Percentiles rank a stretch among this genome's conserved stretches.
phyloP scores from a whole-genome alignment of 1,284 basidiomycete species.

The Rhodotorula sp. region DNA sequence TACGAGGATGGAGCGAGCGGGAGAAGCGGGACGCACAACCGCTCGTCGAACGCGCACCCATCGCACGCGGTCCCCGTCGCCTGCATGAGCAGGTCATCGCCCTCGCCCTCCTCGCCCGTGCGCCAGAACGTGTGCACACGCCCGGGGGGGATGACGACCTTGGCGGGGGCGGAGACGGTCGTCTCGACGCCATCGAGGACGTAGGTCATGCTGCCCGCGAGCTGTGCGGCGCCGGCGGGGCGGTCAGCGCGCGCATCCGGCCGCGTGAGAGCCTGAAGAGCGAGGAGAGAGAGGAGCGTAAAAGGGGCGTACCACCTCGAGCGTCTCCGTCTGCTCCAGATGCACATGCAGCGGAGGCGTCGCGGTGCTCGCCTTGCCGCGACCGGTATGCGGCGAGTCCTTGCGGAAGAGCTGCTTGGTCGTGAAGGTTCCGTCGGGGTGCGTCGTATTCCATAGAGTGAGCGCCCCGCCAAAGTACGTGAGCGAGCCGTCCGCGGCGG shows the following conservation, averaged over 20 bases:
- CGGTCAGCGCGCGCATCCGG: not conserved
- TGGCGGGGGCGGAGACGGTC: not conserved
- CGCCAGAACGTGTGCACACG: not conserved
- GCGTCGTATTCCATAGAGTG: not conserved
- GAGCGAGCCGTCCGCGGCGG: not conserved
- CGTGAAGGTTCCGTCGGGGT: not conserved
- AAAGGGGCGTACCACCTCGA: not conserved
- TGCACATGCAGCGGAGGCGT: not conserved
- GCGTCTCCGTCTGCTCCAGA: not conserved
- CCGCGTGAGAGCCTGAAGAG: not conserved
- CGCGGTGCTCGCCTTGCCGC: not conserved
- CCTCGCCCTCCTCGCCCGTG: not conserved
- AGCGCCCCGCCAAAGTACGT: constrained; percentile 2
- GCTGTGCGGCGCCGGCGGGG: not conserved
- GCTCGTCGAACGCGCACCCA: not conserved
- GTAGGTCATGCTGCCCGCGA: not conserved
- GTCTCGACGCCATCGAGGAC: not conserved
- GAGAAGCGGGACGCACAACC: not conserved
- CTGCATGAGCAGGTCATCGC: not conserved
- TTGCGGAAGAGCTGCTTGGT: not conserved
- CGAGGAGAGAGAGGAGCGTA: not conserved
- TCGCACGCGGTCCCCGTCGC: not conserved
- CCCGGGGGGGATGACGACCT: not conserved
- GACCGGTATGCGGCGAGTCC: not conserved
- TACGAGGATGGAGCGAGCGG: not conserved